These are phyloP conservation scores for Wickerhamiella cacticola DNA, from an alignment of 805 yeast species.

Conservation along the genomic window DNA sequence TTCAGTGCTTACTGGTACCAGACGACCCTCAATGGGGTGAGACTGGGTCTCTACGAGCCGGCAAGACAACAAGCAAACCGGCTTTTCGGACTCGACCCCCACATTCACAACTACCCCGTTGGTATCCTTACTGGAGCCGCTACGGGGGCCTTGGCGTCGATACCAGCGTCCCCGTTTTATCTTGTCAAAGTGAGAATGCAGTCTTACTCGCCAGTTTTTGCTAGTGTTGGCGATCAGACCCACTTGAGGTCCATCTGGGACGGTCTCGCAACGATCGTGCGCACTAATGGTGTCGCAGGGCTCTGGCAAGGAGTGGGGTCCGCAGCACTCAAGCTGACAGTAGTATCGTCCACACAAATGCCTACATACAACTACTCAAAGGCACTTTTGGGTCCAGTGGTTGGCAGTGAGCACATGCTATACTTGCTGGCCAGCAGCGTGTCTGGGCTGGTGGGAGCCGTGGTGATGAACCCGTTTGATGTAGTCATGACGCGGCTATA, in stretches of 20 bases:
- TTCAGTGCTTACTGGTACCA: constrained; percentile 84
- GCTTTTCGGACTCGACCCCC: constrained; percentile 37
- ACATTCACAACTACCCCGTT: constrained; percentile 44
- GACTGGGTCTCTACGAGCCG: constrained; percentile 92
- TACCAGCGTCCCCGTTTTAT: constrained; percentile 81
- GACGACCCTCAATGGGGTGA: constrained; percentile 81
- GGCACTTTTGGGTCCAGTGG: constrained; percentile 41
- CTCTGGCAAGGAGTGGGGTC: constrained; percentile 72
- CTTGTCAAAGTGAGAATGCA: constrained; percentile 94
- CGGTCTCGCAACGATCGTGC: constrained; percentile 53
- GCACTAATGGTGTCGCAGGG: constrained; percentile 61
- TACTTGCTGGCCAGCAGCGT: constrained; percentile 63
- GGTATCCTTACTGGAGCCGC: constrained; percentile 73
- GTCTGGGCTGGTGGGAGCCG: constrained; percentile 85
- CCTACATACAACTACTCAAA: constrained; percentile 81
- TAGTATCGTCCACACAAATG: constrained; percentile 87
- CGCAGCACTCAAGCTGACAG: constrained; percentile 81
- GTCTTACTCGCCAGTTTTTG: constrained; percentile 53
- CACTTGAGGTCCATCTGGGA: constrained; percentile 59
- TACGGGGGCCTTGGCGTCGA: constrained; percentile 85
- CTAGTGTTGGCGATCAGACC: constrained; percentile 83
- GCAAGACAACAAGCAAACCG: constrained; percentile 48
- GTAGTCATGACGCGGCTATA: constrained; percentile 88
- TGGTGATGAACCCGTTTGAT: constrained; percentile 97
- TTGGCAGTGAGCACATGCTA: constrained; percentile 48